Evolutionary conservation across 495 filamentous ascomycete genomes (phyloP), one percentile per base, ranked within the genome.

Genomic region (Hypoxylon perforatum): DNA sequence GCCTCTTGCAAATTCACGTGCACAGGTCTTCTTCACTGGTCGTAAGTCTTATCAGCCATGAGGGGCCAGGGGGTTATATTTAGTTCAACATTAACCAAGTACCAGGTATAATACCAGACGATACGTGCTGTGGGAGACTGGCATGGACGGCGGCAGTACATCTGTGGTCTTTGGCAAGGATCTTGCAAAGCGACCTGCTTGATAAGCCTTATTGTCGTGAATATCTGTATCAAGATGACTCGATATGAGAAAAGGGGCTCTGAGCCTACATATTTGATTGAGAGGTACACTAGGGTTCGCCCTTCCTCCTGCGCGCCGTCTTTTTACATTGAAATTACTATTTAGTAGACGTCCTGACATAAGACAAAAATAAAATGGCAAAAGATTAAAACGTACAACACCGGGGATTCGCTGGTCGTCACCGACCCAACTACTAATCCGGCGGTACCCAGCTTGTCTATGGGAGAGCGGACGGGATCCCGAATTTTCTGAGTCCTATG

Each of bases 301-400:
- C n/a, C n/a, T n/a, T n/a, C n/a, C n/a, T n/a, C n/a, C n/a, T n/a
- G n/a, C n/a, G n/a, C n/a, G n/a, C n/a, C n/a, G n/a, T n/a, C n/a
- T n/a, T n/a, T n/a, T n/a, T n/a, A n/a, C n/a, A n/a, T n/a, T n/a
- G n/a, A n/a, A n/a, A n/a, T n/a, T n/a, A n/a, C n/a, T n/a, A n/a
- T n/a, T n/a, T n/a, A n/a, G n/a, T n/a, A n/a, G n/a, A n/a, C n/a
- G n/a, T n/a, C n/a, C n/a, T n/a, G n/a, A n/a, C n/a, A n/a, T n/a
- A n/a, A n/a, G n/a, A n/a, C n/a, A n/a, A n/a, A n/a, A n/a, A n/a
- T n/a, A n/a, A n/a, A n/a, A n/a, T n/a, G n/a, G n/a, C n/a, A n/a
- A n/a, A n/a, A n/a, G n/a, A n/a, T n/a, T n/a, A n/a, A n/a, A n/a
- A 76, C 72, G 75, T 79, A 78, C 78, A 77, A 76, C 77, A 80